phyloP scores from a whole-genome alignment of 306 rosid genomes.

The Alnus glutinosa region DNA sequence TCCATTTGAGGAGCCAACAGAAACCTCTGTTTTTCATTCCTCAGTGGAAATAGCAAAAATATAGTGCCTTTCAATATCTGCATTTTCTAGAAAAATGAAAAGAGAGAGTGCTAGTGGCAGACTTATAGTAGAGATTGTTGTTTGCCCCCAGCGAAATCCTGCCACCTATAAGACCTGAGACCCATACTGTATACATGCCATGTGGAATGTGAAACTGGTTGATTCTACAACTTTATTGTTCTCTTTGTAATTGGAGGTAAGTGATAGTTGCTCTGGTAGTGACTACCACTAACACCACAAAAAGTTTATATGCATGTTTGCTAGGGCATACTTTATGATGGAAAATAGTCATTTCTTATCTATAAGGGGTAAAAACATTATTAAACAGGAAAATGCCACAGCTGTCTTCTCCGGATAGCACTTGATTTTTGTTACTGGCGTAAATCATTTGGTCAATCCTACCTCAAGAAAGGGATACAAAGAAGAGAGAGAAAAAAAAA shows the following conservation, averaged over 20 bases:
- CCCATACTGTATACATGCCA: neutral
- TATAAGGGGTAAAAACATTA: neutral
- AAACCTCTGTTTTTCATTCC: neutral
- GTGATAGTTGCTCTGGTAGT: neutral
- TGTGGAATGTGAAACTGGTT: neutral
- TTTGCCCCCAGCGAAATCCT: constrained; percentile 10
- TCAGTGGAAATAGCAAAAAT: too few species aligned
- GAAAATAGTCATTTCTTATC: neutral
- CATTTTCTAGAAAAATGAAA: neutral
- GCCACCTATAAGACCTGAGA: too few species aligned
- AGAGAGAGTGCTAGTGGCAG: neutral
- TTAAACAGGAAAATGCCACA: neutral
- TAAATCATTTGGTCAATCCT: neutral
- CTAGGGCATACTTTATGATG: neutral
- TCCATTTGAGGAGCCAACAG: constrained; percentile 16
- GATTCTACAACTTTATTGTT: neutral
- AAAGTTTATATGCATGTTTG: neutral
- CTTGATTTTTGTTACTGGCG: neutral
- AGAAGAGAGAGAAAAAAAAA: neutral
- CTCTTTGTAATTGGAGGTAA: neutral
- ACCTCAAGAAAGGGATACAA: neutral
- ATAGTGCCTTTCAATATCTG: too few species aligned
- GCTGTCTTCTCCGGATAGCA: neutral
- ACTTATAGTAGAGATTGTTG: neutral
- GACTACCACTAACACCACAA: neutral